Base-by-base conservation (phyloP, 192 early-diverging fungal genomes). In the Backusella liffmaniae region DNA sequence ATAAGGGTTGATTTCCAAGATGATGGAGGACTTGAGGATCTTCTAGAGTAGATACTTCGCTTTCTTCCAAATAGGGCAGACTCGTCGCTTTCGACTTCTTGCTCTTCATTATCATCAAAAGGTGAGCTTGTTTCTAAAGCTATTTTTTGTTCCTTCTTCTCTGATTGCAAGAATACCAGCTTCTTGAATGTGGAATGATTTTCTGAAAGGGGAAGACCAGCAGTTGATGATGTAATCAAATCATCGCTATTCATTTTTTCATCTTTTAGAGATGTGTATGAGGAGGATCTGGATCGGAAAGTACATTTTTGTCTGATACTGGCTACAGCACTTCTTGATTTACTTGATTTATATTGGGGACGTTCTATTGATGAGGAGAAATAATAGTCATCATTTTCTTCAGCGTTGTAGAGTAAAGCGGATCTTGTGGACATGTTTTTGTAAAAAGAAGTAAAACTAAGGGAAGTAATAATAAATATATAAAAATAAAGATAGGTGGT, bases 271-370 rank as follows among this genome's bases (percentile, higher is more conserved):
- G 53, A 56, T 5, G 53, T 56, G n/a, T 56, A 56, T 56, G 53
- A 56, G 21, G 53, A 56, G 21, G 53, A 56, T 56, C 53, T 56
- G 7, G 53, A 56, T 56, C 53, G 53, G 9, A 56, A 56, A 56
- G 53, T 21, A 21, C 53, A 56, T 56, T 56, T 56, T 56, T 56
- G 53, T 56, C 53, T 5, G 8, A 56, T 56, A 21, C 8, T 56
- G 21, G 53, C 53, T 21, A 56, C 53, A 9, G 53, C 53, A 56
- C 53, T 8, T 56, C 53, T 56, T 56, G 53, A 56, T 56, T 56
- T 56, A 56, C 53, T 56, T 56, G 53, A 56, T 56, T 56, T 56
- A 56, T 56, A 56, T 56, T 56, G 53, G 21, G 53, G 53, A 21
- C 53, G 53, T 21, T 56, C 53, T 56, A 56, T 56, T 56, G 53